Percentiles rank a stretch among this genome's conserved stretches.
phyloP scores from a whole-genome alignment of 495 filamentous ascomycete genomes.

The Aspergillus ellipticus region DNA sequence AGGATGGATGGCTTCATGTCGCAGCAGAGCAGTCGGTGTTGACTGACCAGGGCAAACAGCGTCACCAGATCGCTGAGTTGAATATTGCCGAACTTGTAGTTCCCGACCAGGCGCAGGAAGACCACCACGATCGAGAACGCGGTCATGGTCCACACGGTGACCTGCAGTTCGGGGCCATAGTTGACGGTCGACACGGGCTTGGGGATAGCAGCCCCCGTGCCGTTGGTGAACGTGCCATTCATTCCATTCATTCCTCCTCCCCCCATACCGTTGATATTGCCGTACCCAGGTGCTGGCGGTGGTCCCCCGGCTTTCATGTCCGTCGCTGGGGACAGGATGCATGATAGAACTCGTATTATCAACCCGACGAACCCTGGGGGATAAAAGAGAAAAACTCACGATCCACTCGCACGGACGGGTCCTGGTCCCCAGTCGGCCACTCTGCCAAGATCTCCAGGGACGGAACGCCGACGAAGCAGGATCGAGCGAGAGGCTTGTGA shows the following conservation, averaged over 20 bases:
- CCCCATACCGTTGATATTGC: neutral
- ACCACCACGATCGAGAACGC: conserved; percentile 2
- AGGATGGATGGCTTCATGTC: neutral
- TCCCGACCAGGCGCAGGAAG: neutral
- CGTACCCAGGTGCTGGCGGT: neutral
- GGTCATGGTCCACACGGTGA: neutral
- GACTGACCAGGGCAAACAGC: neutral
- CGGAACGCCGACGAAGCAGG: neutral
- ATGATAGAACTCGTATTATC: neutral
- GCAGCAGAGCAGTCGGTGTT: too few species aligned
- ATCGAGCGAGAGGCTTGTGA: neutral
- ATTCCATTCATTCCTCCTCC: too few species aligned
- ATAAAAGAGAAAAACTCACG: neutral
- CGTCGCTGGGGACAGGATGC: neutral
- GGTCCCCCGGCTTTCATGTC: neutral
- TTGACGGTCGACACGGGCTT: neutral
- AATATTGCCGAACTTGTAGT: conserved; percentile 2
- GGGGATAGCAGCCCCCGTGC: neutral
- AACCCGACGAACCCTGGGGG: neutral
- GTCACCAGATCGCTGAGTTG: conserved; percentile 6
- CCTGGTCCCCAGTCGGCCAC: neutral
- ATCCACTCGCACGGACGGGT: neutral
- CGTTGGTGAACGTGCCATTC: neutral
- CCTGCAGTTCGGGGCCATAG: neutral
- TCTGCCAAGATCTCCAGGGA: neutral